Base-by-base conservation (phyloP, 2,329 filamentous ascomycete genomes). In the Ophiocordyceps unilateralis region DNA sequence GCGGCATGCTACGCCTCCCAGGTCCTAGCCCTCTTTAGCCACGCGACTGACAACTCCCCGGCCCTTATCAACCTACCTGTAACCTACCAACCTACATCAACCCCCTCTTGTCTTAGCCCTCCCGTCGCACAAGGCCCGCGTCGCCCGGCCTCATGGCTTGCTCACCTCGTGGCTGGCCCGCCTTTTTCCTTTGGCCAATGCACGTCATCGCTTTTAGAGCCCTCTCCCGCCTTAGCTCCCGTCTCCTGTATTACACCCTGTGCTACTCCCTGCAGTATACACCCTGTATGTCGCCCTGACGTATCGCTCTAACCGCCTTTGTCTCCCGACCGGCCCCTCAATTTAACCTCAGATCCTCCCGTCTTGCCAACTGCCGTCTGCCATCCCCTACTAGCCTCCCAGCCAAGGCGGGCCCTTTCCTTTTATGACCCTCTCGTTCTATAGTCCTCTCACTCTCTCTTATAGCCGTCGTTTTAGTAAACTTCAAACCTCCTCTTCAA, bases 201-300 rank as follows among this genome's bases (percentile, higher is more conserved):
- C 40, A 42, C 2, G 40, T 44, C 36, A 44, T 41, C 23, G 11
- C 23, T 37, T 41, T 41, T 40, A 41, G 15, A 41, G 39, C 42
- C 42, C 39, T 37, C 19, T 23, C 32, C 43, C 40, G 23, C 40
- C 23, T 41, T 44, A 44, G 43, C 43, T 42, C 43, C 43, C 43
- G 43, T 26, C 36, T 20, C 15, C 30, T 34, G 14, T 15, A 34
- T 15, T 15, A 6, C n/a, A 34, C 9, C 30, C 3, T n/a, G 4
- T 14, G 2, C 30, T n/a, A 6, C 30, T 14, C 28, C 28, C 28
- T 32, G 14, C 14, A 32, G 14, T 32, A 11, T 32, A 32, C 5
- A 10, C 28, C 14, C 5, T 11, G 26, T 22, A 15, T 22, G 19
- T 40, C 28, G 14, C 28, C 34, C 30, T n/a, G n/a, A n/a, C n/a